A percentile compares a stretch with the other conserved stretches of the same genome.
phyloP scores from a whole-genome alignment of 306 rosid genomes.

The Vicia sativa region DNA sequence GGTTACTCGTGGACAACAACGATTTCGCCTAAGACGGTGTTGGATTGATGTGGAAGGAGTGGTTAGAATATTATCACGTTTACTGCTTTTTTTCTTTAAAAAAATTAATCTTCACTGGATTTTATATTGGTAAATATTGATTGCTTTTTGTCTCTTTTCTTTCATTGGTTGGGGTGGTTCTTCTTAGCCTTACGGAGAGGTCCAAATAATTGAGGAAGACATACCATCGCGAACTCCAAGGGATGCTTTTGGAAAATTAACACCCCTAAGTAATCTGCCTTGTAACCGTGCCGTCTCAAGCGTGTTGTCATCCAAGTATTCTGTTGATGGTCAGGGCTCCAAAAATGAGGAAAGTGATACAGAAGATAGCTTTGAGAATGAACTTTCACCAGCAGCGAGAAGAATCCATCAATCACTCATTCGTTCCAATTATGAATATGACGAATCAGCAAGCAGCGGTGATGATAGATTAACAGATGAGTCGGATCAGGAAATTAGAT shows the following conservation, averaged over 20 bases:
- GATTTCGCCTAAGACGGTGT: conserved; percentile 70
- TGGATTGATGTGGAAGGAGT: conserved; percentile 87
- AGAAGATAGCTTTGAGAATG: conserved; percentile 77
- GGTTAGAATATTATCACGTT: conserved; percentile 56
- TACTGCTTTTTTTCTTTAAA: neutral
- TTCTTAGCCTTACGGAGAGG: conserved; percentile 82
- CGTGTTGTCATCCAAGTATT: conserved; percentile 39
- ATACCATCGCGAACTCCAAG: conserved; percentile 75
- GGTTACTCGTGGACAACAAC: conserved; percentile 89
- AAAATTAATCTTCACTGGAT: conserved; percentile 9
- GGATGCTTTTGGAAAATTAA: conserved; percentile 66
- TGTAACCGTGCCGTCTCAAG: conserved; percentile 22
- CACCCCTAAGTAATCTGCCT: conserved; percentile 47
- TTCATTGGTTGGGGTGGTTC: conserved; percentile 33
- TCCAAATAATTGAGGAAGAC: conserved; percentile 92
- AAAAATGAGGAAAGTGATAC: conserved; percentile 55
- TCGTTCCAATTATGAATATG: conserved; percentile 49
- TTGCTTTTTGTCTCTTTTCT: conserved; percentile 31
- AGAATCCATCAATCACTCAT: conserved; percentile 61
- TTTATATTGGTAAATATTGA: conserved; percentile 36
- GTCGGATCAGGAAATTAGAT: conserved; percentile 53
- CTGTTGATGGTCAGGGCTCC: conserved; percentile 43
- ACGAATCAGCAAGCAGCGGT: conserved; percentile 60
- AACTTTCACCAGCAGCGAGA: conserved; percentile 64
- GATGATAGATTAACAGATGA: conserved; percentile 48